Evolutionary conservation across 768 basidiomycete genomes (phyloP).

Genomic region (Kwoniella dendrophila): DNA sequence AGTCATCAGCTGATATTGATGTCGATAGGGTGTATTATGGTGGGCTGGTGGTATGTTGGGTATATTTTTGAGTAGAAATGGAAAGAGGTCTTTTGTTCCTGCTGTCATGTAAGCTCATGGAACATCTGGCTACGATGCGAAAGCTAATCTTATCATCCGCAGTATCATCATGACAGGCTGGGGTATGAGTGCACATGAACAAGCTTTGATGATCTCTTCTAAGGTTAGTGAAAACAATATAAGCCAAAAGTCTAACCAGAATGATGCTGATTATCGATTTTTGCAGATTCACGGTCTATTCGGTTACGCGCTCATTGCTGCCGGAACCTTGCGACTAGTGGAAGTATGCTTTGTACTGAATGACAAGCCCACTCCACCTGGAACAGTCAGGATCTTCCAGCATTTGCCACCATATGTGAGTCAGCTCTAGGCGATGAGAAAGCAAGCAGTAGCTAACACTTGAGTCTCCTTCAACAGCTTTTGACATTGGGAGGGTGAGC

Average conservation of each 20-base stretch:
- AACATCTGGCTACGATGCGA: not conserved
- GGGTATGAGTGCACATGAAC: slow-evolving; percentile 86
- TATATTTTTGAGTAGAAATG: slow-evolving; percentile 64
- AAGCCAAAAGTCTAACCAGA: not conserved
- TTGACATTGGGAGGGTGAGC: slow-evolving; percentile 72
- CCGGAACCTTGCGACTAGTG: slow-evolving; percentile 74
- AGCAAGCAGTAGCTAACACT: not conserved
- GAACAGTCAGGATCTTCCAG: slow-evolving; percentile 68
- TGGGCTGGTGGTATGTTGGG: slow-evolving; percentile 91
- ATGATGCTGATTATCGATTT: not conserved
- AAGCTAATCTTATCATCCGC: not conserved
- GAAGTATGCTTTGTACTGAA: slow-evolving; percentile 77
- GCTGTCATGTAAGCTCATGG: slow-evolving; percentile 67
- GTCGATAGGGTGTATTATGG: slow-evolving; percentile 62
- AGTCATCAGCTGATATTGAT: not conserved
- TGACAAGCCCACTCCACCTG: slow-evolving; percentile 50
- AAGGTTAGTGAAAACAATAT: slow-evolving; percentile 60
- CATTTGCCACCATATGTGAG: slow-evolving; percentile 87
- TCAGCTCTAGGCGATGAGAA: slow-evolving; percentile 29
- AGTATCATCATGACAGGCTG: slow-evolving; percentile 89
- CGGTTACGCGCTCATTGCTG: slow-evolving; percentile 81
- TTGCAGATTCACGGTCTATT: slow-evolving; percentile 76
- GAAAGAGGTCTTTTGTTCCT: slow-evolving; percentile 64
- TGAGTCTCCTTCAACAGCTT: slow-evolving; percentile 58
- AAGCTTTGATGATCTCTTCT: slow-evolving; percentile 80